A percentile compares a stretch with the other conserved stretches of the same genome.
Conservation (phyloP, 2,329 filamentous ascomycete species). For the Geosmithia putterillii region DNA sequence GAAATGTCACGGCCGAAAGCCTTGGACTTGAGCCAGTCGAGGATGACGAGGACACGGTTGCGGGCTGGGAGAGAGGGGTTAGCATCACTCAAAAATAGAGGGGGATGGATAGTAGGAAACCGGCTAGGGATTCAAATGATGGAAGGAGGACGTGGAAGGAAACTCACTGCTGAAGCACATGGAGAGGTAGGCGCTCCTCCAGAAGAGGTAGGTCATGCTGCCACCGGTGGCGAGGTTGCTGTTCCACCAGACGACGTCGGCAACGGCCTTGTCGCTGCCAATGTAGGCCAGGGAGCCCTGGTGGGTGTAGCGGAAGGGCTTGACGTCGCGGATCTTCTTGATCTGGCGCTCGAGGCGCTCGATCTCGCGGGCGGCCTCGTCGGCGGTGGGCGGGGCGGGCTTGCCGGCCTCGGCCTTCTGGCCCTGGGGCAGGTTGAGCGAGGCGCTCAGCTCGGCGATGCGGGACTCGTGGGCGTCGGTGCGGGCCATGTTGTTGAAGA, state of each 20-base stretch:
- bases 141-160: neutral
- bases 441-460: conserved; percentile 55
- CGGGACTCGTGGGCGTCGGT: conserved; percentile 71
- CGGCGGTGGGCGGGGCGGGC: conserved; percentile 37
- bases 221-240: conserved; percentile 92
- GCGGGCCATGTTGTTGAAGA: conserved; percentile 99
- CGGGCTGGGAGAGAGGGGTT: conserved; percentile 44
- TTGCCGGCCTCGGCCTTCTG: too few species aligned
- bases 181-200: conserved; percentile 93
- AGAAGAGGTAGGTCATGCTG: conserved; percentile 94
- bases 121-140: neutral
- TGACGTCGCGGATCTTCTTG: conserved; percentile 82
- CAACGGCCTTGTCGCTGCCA: conserved; percentile 93
- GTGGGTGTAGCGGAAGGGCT: conserved; percentile 97
- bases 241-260: conserved; percentile 93
- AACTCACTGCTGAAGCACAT: conserved; percentile 99
- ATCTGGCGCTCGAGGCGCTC: conserved; percentile 78
- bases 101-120: neutral
- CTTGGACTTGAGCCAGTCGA: conserved; percentile 97
- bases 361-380: conserved; percentile 61
- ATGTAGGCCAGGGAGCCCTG: conserved; percentile 96
- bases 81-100: conserved; percentile 6
- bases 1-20: conserved; percentile 92
- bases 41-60: conserved; percentile 82
- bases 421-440: conserved; percentile 38